A percentile compares a stretch with the other conserved stretches of the same genome.
Conservation (phyloP, 805 yeast genomes). For the Starmerella cellae region DNA sequence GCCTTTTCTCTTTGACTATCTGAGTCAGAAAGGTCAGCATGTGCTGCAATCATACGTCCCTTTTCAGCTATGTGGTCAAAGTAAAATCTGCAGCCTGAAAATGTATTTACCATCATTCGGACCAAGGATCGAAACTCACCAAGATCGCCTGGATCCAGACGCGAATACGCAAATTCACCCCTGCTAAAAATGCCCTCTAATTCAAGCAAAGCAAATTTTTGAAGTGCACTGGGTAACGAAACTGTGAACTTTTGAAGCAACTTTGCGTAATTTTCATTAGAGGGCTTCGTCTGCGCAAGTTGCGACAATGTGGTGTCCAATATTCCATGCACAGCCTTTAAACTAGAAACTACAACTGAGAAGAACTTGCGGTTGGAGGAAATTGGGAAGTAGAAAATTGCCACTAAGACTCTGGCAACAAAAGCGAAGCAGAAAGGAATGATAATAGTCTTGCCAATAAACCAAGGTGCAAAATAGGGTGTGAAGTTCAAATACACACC, state of each 20-base stretch:
- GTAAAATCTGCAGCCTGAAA: conserved; percentile 17
- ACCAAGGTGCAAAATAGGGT: conserved; percentile 12
- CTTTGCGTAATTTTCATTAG: conserved; percentile 6
- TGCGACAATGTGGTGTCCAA: neutral
- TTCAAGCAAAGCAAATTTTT: conserved; percentile 11
- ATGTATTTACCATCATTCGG: conserved; percentile 8
- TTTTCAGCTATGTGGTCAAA: conserved; percentile 7
- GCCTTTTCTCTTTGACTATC: too few relatives aligned
- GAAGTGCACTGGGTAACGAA: neutral
- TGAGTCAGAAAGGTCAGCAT: neutral
- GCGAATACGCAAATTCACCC: conserved; percentile 19
- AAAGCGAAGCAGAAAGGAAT: conserved; percentile 21
- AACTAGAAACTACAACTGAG: conserved; percentile 3
- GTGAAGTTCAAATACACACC: conserved; percentile 4
- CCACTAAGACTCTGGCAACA: conserved; percentile 14
- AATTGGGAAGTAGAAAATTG: conserved; percentile 20
- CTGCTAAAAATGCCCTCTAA: conserved; percentile 8
- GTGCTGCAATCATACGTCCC: neutral
- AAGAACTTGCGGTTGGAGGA: conserved; percentile 21
- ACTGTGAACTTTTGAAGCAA: neutral
- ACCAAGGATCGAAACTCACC: conserved; percentile 19
- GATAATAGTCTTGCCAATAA: conserved; percentile 11
- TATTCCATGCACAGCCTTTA: conserved; percentile 2
- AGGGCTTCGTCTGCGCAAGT: conserved; percentile 10
- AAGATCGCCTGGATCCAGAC: conserved; percentile 21